Evolutionary conservation across 169 alveolate species (phyloP), one percentile per base, ranked within the genome.

Genomic region (Eimeria sp.): DNA sequence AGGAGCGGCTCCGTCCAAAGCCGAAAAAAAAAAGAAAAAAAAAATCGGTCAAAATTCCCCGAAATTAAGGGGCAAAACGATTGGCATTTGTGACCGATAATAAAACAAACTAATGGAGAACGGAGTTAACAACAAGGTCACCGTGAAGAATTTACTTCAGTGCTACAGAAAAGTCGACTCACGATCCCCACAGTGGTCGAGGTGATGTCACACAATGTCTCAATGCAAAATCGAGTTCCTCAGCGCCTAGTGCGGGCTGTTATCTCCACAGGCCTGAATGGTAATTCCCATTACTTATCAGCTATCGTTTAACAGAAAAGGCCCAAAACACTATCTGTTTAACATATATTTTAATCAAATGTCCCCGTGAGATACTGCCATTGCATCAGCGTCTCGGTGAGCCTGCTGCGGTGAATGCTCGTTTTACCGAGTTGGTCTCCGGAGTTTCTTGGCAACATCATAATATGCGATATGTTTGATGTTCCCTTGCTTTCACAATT

Each of bases 111-210:
- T 72, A 14, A 13, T 18, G 3, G 9, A 13, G 4, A 43, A 14
- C 30, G 10, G 3, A 34, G 27, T 5, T 16, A 14, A 16, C 30
- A 16, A 13, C 40, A 0, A 0, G 25, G 82, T 34, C 13, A 34
- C n/a, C 14, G 11, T 40, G 30, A 40, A 1, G 14, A 54, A 2
- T 18, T 72, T 72, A 34, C 54, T 54, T 72, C 82, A 40, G 7
- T 40, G 54, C 82, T 0, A 27, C 40, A 18, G 40, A 43, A 34
- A 72, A 34, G 10, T 27, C 25, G 1, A 5, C 1, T 72, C 13
- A 43, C 54, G 4, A 9, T 14, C 82, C 82, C 82, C 82, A 72
- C 82, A 72, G 82, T 72, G 30, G 27, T 72, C 57, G 82, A 72
- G 14, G 16, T 34, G 20, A 34, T 40, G 82, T 34, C 25, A 5